phyloP scores from a whole-genome alignment of 768 basidiomycete species.

The Zangia roseola region DNA sequence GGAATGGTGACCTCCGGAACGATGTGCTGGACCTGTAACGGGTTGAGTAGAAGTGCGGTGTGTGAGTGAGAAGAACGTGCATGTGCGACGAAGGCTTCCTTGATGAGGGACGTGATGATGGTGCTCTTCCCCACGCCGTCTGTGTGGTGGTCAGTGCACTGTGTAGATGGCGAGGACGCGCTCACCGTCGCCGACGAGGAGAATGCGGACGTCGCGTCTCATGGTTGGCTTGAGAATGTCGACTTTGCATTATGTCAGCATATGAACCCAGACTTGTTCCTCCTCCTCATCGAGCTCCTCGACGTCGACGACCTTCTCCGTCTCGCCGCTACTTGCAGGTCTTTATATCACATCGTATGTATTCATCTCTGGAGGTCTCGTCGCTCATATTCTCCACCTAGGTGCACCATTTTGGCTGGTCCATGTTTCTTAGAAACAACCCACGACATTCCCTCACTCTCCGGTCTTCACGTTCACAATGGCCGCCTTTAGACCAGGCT shows the following conservation, averaged over 20 bases:
- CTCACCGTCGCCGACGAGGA: slow-evolving; percentile 92
- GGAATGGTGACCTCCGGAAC: slow-evolving; percentile 98
- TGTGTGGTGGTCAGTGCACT: slow-evolving; percentile 32
- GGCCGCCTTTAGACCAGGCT: slow-evolving; percentile 44
- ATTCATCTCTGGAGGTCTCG: slow-evolving; percentile 12
- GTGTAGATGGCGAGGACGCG: slow-evolving; percentile 6
- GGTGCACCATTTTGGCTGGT: slow-evolving; percentile 67
- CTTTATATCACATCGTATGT: slow-evolving; percentile 41
- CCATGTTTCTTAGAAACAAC: slow-evolving; percentile 46
- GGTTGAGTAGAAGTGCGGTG: slow-evolving; percentile 2
- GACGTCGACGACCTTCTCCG: slow-evolving; percentile 40
- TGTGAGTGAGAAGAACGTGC: slow-evolving; percentile 42
- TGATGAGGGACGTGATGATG: slow-evolving; percentile 95
- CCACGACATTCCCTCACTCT: slow-evolving; percentile 57
- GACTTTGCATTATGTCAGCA: slow-evolving; percentile 21
- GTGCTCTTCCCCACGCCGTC: slow-evolving; percentile 98
- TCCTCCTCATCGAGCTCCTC: slow-evolving; percentile 50
- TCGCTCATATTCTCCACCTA: slow-evolving; percentile 24
- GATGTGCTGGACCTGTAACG: slow-evolving; percentile 80
- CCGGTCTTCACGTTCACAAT: slow-evolving; percentile 39
- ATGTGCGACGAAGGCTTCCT: slow-evolving; percentile 89
- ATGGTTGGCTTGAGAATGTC: slow-evolving; percentile 37
- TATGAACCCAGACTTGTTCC: slow-evolving; percentile 51
- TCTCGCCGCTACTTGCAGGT: slow-evolving; percentile 31
- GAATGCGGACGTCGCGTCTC: slow-evolving; percentile 91